Evolutionary conservation across 768 basidiomycete genomes (phyloP), one percentile per base, ranked within the genome.

Genomic region (Kockovaella imperatae): DNA sequence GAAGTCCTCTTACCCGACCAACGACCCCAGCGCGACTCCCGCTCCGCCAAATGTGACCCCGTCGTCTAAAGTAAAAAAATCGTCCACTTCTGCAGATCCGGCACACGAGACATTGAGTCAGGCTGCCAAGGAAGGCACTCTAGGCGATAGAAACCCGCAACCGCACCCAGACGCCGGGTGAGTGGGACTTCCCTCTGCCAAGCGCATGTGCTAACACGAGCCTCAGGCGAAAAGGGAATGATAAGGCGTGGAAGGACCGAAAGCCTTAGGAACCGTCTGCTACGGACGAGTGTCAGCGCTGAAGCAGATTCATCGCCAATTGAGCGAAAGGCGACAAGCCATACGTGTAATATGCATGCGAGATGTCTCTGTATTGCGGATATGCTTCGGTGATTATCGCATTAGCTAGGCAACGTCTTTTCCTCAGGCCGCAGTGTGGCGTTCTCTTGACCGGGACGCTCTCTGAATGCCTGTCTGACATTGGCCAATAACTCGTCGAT

Each of bases 201-300:
- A 26, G 25, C 24, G 26, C 13, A 2, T 23, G 25, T 38, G 15
- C 6, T 42, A 41, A 23, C 42, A 31, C 5, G 29, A 3, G 29
- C 8, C 1, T 18, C 24, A 58, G 60, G 6, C 43, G 59, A 45
- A 23, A 50, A 13, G 62, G 65, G 8, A 31, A 57, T 23, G 45
- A 61, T 28, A 62, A 64, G 30, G 65, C 51, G n/a, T 67, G 65
- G 65, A 67, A 67, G 56, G 43, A 58, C 44, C 43, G 62, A 32
- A 58, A 59, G 41, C 8, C n/a, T n/a, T n/a, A n/a, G n/a, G n/a
- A n/a, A n/a, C n/a, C n/a, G n/a, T n/a, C n/a, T n/a, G n/a, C n/a
- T n/a, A n/a, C n/a, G n/a, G n/a, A n/a, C n/a, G n/a, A n/a, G n/a
- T n/a, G n/a, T n/a, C n/a, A n/a, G n/a, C n/a, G n/a, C n/a, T n/a